These are phyloP conservation scores for Biscutella laevigata DNA, from an alignment of 441 rosid genomes.

Conservation along the genomic window DNA sequence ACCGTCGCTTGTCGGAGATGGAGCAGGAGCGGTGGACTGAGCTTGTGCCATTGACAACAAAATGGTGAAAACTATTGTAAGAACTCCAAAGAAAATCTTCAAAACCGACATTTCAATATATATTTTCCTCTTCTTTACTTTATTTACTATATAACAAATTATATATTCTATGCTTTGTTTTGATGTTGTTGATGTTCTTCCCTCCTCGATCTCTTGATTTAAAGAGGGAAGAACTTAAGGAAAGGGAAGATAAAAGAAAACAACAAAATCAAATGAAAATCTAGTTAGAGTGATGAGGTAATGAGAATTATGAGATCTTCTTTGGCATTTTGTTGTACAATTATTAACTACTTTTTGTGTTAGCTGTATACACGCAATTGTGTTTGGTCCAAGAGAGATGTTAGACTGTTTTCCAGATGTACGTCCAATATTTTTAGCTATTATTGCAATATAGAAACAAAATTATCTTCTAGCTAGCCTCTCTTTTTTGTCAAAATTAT, in stretches of 20 bases:
- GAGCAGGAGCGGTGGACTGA: slow-evolving; percentile 59
- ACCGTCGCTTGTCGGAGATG: slow-evolving; percentile 80
- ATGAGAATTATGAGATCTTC: slow-evolving; percentile 18
- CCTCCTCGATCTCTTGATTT: slow-evolving; percentile 11
- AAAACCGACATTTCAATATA: slow-evolving; percentile 36
- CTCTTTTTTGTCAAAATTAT: no score
- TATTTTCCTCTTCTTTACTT: not conserved
- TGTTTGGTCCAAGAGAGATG: not conserved
- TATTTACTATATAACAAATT: not conserved
- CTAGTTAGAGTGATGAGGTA: slow-evolving; percentile 16
- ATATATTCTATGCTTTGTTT: not conserved
- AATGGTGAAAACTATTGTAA: slow-evolving; percentile 34
- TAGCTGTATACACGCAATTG: not conserved
- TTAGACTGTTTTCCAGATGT: slow-evolving; percentile 2
- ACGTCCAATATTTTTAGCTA: no score
- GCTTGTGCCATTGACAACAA: slow-evolving; percentile 44
- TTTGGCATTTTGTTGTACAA: slow-evolving; percentile 22
- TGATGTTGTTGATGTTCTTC: slow-evolving; percentile 7
- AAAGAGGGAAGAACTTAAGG: slow-evolving; percentile 25
- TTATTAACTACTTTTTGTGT: slow-evolving; percentile 3
- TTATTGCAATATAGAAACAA: no score
- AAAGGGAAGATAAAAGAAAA: not conserved
- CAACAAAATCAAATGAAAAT: not conserved
- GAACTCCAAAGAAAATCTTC: slow-evolving; percentile 27
- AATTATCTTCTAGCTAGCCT: no score